Evolutionary conservation across 352 stramenopile genomes (phyloP), one percentile per base, ranked within the genome.

Genomic region (Phytopythium mirpurense): DNA sequence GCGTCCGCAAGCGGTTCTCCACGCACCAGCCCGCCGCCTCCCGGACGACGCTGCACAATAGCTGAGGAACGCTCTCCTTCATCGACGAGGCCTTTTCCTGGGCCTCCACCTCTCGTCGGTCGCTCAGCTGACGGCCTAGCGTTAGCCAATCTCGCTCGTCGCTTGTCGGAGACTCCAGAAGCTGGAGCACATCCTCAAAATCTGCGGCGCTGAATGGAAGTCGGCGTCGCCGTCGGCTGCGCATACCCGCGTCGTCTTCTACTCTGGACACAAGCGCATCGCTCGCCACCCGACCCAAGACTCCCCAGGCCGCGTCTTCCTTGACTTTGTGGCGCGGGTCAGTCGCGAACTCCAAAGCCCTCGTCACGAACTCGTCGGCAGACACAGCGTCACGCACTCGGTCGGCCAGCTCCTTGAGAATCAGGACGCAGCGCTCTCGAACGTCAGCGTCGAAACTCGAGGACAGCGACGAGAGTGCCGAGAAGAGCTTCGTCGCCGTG

Each of bases 1-100:
- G 75, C 5, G 84, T 91, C 15, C 84, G 77, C 29, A 95, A 59
- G 41, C 84, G 70, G 46, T 80, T 83, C 15, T 87, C 67, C 19
- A 92, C 65, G 38, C 81, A 86, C 81, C 83, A 95, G 16, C 48
- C 61, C 18, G 82, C 78, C 23, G 76, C 72, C 69, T 86, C 65
- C 11, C 61, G 70, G 24, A 88, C 62, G 24, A 62, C 68, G 46
- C 36, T 51, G 7, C 69, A 29, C 16, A 83, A 14, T 3, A 74
- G 38, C 27, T 54, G 57, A 0, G 62, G 57, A 48, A 68, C 73
- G 29, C 44, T 59, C 12, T 57, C 14, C 4, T 23, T 52, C 9
- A n/a, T 8, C 31, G 50, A 3, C 2, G 23, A 16, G 26, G 27
- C 15, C 16, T 48, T 43, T 21, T 42, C 31, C 2, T 24, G 14